Evolutionary conservation across 176 grass and related monocot species (phyloP).

Genomic region (Miscanthus lutarioriparius): DNA sequence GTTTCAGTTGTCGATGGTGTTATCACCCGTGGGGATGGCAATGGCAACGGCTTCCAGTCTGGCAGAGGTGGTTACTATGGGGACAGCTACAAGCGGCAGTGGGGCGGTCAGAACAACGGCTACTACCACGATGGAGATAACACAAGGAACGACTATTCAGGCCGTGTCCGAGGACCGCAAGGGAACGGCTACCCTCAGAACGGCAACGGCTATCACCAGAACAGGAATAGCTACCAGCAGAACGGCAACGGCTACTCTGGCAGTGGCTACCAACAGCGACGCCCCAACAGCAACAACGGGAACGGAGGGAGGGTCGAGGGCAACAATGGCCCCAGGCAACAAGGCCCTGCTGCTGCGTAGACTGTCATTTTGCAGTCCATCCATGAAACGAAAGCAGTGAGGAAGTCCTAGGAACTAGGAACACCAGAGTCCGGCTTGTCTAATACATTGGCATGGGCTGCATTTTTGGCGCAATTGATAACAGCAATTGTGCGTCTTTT

Average conservation of each 20-base stretch:
- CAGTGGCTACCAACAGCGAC: not conserved
- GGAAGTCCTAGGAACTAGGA: slow-evolving; percentile 5
- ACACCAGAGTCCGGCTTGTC: not conserved
- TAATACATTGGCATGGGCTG: not conserved
- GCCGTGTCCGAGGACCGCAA: slow-evolving; percentile 19
- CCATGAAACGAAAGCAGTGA: not conserved
- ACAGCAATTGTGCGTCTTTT: not conserved
- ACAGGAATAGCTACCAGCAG: not conserved
- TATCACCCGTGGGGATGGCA: slow-evolving; percentile 38
- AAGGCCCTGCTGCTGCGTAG: slow-evolving; percentile 32
- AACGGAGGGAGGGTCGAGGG: not conserved
- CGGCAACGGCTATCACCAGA: not conserved
- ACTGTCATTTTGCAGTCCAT: slow-evolving; percentile 8
- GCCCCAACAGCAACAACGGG: not conserved
- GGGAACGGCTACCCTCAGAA: not conserved
- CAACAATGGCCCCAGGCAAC: slow-evolving; percentile 31
- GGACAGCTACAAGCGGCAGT: slow-evolving; percentile 47
- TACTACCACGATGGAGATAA: slow-evolving; percentile 28
- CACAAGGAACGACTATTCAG: slow-evolving; percentile 39
- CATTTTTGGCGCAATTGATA: not conserved
- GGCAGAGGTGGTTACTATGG: slow-evolving; percentile 51
- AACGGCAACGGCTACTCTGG: slow-evolving; percentile 12
- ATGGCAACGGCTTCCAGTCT: slow-evolving; percentile 48
- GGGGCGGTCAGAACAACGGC: slow-evolving; percentile 35
- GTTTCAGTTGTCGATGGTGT: slow-evolving; percentile 66